Evolutionary conservation across 306 rosid species (phyloP), one percentile per base, ranked within the genome.

Genomic region (Rosa rugosa): DNA sequence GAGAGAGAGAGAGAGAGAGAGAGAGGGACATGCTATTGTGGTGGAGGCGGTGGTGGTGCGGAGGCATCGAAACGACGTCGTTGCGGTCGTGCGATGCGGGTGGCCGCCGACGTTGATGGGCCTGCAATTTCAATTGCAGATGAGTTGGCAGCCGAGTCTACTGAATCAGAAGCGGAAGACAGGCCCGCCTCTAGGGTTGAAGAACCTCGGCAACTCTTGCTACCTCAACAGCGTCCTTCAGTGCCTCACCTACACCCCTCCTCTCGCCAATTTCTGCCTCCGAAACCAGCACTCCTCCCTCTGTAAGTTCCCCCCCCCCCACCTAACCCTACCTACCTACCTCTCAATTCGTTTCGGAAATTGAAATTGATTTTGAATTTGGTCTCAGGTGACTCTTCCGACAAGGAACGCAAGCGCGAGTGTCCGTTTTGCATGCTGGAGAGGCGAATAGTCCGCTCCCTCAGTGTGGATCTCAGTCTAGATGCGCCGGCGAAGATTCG

Each of bases 221-320:
- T 96, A 96, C 83, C 94, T 96, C 94, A 96, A 96, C 88, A 90
- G 96, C 97, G 99, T 96, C 59, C 94, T 96, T 50, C 99, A 96
- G 93, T 96, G 99, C 79, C 99, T 96, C 83, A 96, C 99, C 77
- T 93, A 90, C 82, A 96, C 99, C 50, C 98, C 99, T 75, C 99
- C 99, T 51, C 99, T 96, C 69, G 99, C 99, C 87, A 96, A 96
- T 91, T 96, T 93, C 97, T 96, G 98, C 75, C 99, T 96, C 74
- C 91, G 87, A 12, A 81, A 74, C 25, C 96, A 80, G 56, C 99
- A 96, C 87, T 89, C 99, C 11, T 85, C 94, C 7, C 88, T 86
- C 80, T 96, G 99, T 90, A 75, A 36, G 79, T 22, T 1, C 23
- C 3, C 4, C 45, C 22, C 11, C 3, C 4, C 45, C 22, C 4